Percentiles rank a stretch among this genome's conserved stretches.
These are phyloP conservation scores for Flaveria ramosissima DNA, from an alignment of 129 eudicot species.

Conservation along the genomic window DNA sequence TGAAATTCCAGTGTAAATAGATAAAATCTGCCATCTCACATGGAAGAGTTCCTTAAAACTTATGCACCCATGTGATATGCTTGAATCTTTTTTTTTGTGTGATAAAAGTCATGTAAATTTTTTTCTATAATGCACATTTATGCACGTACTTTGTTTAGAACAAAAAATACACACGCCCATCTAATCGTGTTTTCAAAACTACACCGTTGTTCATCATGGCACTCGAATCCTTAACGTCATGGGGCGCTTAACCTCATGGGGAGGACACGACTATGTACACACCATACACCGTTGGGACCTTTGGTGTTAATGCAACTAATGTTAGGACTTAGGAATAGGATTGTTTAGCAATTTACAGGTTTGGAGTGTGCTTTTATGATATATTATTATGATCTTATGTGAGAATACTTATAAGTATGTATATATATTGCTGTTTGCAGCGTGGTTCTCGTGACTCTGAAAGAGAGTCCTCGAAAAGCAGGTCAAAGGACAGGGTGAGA, in stretches of 20 bases:
- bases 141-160: too few species aligned
- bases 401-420: not conserved
- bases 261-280: too few species aligned
- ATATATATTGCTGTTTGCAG: constrained; percentile 37
- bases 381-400: not conserved
- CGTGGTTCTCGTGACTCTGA: constrained; percentile 62
- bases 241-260: too few species aligned
- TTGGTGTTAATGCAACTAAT: not conserved
- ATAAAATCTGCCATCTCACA: not conserved
- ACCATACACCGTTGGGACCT: too few species aligned
- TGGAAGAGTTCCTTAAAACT: constrained; percentile 1
- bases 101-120: not conserved
- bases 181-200: too few species aligned
- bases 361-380: not conserved
- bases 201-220: too few species aligned
- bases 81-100: not conserved
- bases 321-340: not conserved
- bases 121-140: too few species aligned
- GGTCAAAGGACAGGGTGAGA: constrained; percentile 72
- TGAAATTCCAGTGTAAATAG: too few species aligned
- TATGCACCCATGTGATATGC: constrained; percentile 1
- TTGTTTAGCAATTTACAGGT: not conserved
- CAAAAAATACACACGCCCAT: too few species aligned
- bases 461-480: constrained; percentile 70
- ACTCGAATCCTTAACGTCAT: too few species aligned